Percentiles rank a stretch among this genome's conserved stretches.
Evolutionary conservation across 345 rosid species (phyloP).

Genomic region (Dipteronia sinensis): DNA sequence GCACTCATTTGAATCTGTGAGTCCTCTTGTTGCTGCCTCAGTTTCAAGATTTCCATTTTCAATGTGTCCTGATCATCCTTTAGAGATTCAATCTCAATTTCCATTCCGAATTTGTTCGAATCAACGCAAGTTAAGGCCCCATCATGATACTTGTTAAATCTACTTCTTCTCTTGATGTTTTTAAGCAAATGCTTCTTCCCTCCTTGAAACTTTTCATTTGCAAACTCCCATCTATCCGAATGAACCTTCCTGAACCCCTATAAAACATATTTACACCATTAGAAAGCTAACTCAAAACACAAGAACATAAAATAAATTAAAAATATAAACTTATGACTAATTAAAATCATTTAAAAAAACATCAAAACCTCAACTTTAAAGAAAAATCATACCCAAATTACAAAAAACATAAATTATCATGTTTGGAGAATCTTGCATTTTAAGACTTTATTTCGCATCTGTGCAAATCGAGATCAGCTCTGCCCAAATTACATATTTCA

Average conservation of each 20-base stretch:
- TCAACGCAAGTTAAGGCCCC: conserved; percentile 4
- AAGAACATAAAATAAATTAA: not conserved
- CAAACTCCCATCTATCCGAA: conserved; percentile 68
- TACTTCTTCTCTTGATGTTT: conserved; percentile 55
- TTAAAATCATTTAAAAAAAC: too few relatives aligned
- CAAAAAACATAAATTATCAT: too few relatives aligned
- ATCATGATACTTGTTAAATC: conserved; percentile 34
- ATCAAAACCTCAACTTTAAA: too few relatives aligned
- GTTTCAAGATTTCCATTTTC: conserved; percentile 47
- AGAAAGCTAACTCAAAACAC: not conserved
- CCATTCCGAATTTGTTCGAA: conserved; percentile 19
- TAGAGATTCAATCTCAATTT: conserved; percentile 40
- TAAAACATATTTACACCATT: conserved; percentile 17
- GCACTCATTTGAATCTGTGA: conserved; percentile 36
- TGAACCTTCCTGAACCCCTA: conserved; percentile 74
- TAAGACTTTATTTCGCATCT: too few relatives aligned
- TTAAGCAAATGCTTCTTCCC: conserved; percentile 66
- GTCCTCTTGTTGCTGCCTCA: conserved; percentile 44
- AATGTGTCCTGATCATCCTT: conserved; percentile 41
- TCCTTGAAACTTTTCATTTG: conserved; percentile 55
- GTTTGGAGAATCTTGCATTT: too few relatives aligned
- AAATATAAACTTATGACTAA: too few relatives aligned
- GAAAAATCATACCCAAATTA: too few relatives aligned
- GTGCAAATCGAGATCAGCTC: too few relatives aligned
- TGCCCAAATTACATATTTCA: not conserved